phyloP scores from a whole-genome alignment of 2,329 filamentous ascomycete species.

The Purpureocillium lavendulum region DNA sequence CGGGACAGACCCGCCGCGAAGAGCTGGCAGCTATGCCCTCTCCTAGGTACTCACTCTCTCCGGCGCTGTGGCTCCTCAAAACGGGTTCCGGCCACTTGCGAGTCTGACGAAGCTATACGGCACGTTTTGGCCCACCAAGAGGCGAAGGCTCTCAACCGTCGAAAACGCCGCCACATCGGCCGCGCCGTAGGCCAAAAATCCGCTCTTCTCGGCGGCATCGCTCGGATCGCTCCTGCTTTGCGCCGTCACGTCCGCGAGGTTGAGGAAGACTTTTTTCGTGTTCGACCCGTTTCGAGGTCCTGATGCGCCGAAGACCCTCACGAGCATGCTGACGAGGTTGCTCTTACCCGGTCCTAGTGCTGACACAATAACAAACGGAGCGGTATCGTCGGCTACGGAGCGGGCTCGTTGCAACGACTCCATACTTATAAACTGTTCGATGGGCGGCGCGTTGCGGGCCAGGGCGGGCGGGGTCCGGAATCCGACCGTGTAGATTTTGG shows the following conservation, averaged over 20 bases:
- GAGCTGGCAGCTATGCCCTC: too few species aligned
- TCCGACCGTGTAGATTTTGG: slow-evolving; percentile 76
- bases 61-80: slow-evolving; percentile 18
- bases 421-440: slow-evolving; percentile 74
- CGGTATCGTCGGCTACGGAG: slow-evolving; percentile 37
- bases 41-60: too few species aligned
- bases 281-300: slow-evolving; percentile 22
- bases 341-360: slow-evolving; percentile 73
- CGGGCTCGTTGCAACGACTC: slow-evolving; percentile 50
- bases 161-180: slow-evolving; percentile 78
- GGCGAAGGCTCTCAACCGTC: slow-evolving; percentile 69
- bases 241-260: slow-evolving; percentile 54
- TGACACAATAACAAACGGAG: slow-evolving; percentile 75
- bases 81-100: slow-evolving; percentile 47
- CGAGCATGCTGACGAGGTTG: slow-evolving; percentile 66
- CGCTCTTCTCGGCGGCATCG: slow-evolving; percentile 61
- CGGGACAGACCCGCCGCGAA: too few species aligned
- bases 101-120: slow-evolving; percentile 80
- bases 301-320: slow-evolving; percentile 58
- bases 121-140: slow-evolving; percentile 79
- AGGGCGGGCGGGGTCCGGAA: slow-evolving; percentile 59
- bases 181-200: slow-evolving; percentile 72
- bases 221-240: slow-evolving; percentile 57
- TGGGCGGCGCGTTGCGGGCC: slow-evolving; percentile 53
- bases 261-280: slow-evolving; percentile 66